Evolutionary conservation across 768 basidiomycete genomes (phyloP).

Genomic region (Phanerodontia chrysosporium): DNA sequence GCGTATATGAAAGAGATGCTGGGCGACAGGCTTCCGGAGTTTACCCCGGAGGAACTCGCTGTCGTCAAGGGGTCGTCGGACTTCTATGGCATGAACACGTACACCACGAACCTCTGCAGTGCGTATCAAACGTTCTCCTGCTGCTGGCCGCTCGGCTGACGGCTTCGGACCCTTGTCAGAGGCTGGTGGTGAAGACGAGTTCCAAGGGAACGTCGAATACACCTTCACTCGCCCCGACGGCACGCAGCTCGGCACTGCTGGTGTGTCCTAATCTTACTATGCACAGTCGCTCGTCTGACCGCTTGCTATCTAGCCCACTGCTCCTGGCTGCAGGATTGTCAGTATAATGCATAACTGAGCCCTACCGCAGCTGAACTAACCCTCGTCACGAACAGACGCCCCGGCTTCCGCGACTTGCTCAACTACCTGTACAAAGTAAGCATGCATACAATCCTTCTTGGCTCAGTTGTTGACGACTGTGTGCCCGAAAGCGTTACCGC

Average conservation of each 20-base stretch:
- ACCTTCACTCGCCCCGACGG: slow-evolving; percentile 68
- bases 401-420: slow-evolving; percentile 62
- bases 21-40: slow-evolving; percentile 53
- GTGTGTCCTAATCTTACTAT: slow-evolving; percentile 26
- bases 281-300: not conserved
- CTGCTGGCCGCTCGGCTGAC: not conserved
- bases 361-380: slow-evolving; percentile 1
- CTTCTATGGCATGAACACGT: slow-evolving; percentile 76
- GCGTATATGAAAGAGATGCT: slow-evolving; percentile 56
- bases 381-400: slow-evolving; percentile 33
- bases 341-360: slow-evolving; percentile 17
- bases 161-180: slow-evolving; percentile 28
- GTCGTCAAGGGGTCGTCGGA: slow-evolving; percentile 66
- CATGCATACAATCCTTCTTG: not conserved
- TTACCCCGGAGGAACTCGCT: slow-evolving; percentile 52
- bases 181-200: slow-evolving; percentile 63
- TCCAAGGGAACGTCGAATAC: slow-evolving; percentile 63
- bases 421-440: slow-evolving; percentile 68
- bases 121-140: slow-evolving; percentile 5
- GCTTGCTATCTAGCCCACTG: slow-evolving; percentile 43
- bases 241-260: slow-evolving; percentile 63
- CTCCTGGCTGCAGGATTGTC: slow-evolving; percentile 65
- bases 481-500: slow-evolving; percentile 34
- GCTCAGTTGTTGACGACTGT: not conserved
- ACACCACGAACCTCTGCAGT: slow-evolving; percentile 58